Evolutionary conservation across 768 basidiomycete species (phyloP).

Genomic region (Mycena galopus): DNA sequence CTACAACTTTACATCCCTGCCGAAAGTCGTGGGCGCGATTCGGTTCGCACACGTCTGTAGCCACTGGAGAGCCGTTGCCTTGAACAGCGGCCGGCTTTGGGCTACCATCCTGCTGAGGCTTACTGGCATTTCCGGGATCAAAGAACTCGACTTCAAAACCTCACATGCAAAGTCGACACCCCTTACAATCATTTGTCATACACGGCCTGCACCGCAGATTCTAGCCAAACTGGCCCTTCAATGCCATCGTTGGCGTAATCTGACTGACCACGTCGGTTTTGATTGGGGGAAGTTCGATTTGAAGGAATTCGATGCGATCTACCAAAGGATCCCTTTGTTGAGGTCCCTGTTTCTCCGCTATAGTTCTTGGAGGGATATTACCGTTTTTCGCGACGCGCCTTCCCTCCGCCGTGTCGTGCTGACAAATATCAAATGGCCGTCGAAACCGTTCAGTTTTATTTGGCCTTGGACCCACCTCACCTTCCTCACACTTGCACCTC

Average conservation of each 20-base stretch:
- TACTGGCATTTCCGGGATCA: too few species aligned
- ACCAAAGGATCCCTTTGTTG: conserved; percentile 6
- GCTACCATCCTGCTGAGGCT: conserved; percentile 4
- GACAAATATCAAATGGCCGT: background rate
- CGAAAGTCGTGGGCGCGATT: background rate
- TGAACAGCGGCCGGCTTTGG: conserved; percentile 19
- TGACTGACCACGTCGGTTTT: conserved; percentile 1
- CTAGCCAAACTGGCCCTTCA: background rate
- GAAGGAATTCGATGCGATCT: conserved; percentile 1
- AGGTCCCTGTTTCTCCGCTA: conserved; percentile 1
- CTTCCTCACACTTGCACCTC: conserved; percentile 15
- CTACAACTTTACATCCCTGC: too few species aligned
- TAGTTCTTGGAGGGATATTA: background rate
- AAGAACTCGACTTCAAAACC: background rate
- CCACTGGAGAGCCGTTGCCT: conserved; percentile 17
- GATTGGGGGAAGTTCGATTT: too few species aligned
- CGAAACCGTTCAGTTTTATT: conserved; percentile 19
- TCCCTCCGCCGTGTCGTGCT: conserved; percentile 20
- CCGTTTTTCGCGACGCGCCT: conserved; percentile 18
- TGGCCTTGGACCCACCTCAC: conserved; percentile 29
- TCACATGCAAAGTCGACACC: background rate
- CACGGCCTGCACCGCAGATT: background rate
- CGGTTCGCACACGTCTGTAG: conserved; percentile 26
- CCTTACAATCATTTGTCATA: too few species aligned
- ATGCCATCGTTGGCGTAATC: conserved; percentile 22